phyloP scores from a whole-genome alignment of 768 basidiomycete genomes.

The Lenzites betulinus region DNA sequence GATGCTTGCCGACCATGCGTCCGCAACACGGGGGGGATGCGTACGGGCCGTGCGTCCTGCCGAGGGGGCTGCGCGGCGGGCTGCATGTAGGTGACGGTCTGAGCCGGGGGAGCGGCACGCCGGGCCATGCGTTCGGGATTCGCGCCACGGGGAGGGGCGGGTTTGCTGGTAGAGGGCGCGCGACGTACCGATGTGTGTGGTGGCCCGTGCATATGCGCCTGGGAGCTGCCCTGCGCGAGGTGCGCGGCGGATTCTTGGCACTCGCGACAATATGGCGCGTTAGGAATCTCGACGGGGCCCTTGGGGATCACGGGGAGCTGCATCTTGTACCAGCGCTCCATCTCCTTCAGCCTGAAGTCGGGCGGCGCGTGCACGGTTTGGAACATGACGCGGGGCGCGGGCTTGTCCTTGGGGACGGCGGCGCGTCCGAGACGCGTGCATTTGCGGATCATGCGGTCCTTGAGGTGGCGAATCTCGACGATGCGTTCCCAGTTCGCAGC shows the following conservation, averaged over 20 bases:
- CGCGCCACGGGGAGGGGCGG: background rate
- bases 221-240: slow-evolving; percentile 15
- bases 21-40: slow-evolving; percentile 18
- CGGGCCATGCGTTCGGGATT: slow-evolving; percentile 22
- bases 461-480: slow-evolving; percentile 73
- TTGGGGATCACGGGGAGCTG: slow-evolving; percentile 35
- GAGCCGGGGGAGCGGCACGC: slow-evolving; percentile 17
- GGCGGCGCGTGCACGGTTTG: slow-evolving; percentile 67
- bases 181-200: slow-evolving; percentile 13
- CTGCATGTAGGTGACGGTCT: slow-evolving; percentile 18
- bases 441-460: slow-evolving; percentile 82
- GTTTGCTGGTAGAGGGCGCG: slow-evolving; percentile 10
- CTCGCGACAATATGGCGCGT: slow-evolving; percentile 22
- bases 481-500: slow-evolving; percentile 67
- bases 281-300: background rate
- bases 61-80: slow-evolving; percentile 5
- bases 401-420: slow-evolving; percentile 42
- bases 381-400: slow-evolving; percentile 49
- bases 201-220: slow-evolving; percentile 7
- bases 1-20: slow-evolving; percentile 19
- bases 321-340: slow-evolving; percentile 74
- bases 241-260: slow-evolving; percentile 25
- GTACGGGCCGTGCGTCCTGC: slow-evolving; percentile 10
- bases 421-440: slow-evolving; percentile 63
- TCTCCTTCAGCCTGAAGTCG: slow-evolving; percentile 76